phyloP scores from a whole-genome alignment of 306 rosid genomes.

The Cucumis cinereus region DNA sequence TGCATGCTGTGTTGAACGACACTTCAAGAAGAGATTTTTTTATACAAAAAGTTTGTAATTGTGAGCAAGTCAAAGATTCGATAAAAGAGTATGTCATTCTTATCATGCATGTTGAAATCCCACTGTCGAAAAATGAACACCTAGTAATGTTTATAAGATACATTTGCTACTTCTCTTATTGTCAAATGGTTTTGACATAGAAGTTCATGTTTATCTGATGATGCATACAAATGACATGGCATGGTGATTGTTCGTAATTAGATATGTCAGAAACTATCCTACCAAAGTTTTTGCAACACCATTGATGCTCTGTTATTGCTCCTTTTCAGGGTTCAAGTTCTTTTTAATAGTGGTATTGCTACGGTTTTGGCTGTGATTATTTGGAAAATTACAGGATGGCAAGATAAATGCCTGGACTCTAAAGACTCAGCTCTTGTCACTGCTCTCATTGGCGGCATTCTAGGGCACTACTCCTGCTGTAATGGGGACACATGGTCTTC shows the following conservation, averaged over 20 bases:
- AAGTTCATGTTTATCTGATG: too few relatives aligned
- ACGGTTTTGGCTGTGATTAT: slow-evolving; percentile 42
- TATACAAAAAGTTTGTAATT: background rate
- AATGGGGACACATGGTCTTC: slow-evolving; percentile 99
- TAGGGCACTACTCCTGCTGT: slow-evolving; percentile 87
- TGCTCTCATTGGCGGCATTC: slow-evolving; percentile 63
- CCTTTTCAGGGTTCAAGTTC: slow-evolving; percentile 66
- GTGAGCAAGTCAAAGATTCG: background rate
- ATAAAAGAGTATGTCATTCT: too few relatives aligned
- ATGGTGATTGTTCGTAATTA: background rate
- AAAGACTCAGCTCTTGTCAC: slow-evolving; percentile 52
- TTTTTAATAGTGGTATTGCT: slow-evolving; percentile 66
- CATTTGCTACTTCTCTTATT: too few relatives aligned
- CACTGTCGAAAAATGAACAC: too few relatives aligned
- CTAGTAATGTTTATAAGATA: too few relatives aligned
- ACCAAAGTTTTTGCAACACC: background rate
- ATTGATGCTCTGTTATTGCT: background rate
- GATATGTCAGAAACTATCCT: background rate
- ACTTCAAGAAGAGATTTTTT: background rate
- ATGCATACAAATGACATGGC: background rate
- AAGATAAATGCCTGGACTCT: slow-evolving; percentile 62
- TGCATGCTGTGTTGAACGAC: background rate
- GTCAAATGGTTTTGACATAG: too few relatives aligned
- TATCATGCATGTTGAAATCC: background rate
- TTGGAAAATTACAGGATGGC: slow-evolving; percentile 43